Conservation (phyloP, 2,329 filamentous ascomycete species). For the Penicillium rolfsii region DNA sequence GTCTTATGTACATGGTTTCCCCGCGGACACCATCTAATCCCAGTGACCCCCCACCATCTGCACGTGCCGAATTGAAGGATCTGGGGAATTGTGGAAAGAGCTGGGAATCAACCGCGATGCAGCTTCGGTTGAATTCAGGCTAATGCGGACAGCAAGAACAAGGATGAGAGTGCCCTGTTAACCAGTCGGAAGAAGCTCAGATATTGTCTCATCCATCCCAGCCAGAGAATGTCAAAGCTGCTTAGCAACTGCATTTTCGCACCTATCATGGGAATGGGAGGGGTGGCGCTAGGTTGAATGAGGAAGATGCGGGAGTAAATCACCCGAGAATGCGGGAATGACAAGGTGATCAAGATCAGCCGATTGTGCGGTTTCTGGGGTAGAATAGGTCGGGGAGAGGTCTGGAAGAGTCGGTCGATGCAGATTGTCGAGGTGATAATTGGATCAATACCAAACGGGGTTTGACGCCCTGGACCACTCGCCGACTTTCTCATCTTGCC, state of each 20-base stretch:
- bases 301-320: not conserved
- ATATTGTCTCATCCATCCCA: conserved; percentile 14
- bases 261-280: conserved; percentile 21
- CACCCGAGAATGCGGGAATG: conserved; percentile 9
- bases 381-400: not conserved
- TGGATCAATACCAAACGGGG: not conserved
- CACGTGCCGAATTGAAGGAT: conserved; percentile 11
- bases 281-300: not conserved
- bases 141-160: conserved; percentile 1
- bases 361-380: conserved; percentile 16
- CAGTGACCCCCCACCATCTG: not conserved
- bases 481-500: not conserved
- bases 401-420: not conserved
- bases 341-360: not conserved
- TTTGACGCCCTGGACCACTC: too few relatives aligned
- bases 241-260: conserved; percentile 11
- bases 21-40: not conserved
- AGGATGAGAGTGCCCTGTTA: not conserved
- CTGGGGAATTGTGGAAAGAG: conserved; percentile 18
- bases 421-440: not conserved
- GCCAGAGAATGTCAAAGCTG: conserved; percentile 12
- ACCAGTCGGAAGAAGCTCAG: not conserved
- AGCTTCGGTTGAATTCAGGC: conserved; percentile 17
- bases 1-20: not conserved
- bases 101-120: not conserved